A percentile compares a stretch with the other conserved stretches of the same genome.
These are phyloP conservation scores for Trichoderma cornu-damae DNA, from an alignment of 2,329 filamentous ascomycete genomes.

Conservation along the genomic window DNA sequence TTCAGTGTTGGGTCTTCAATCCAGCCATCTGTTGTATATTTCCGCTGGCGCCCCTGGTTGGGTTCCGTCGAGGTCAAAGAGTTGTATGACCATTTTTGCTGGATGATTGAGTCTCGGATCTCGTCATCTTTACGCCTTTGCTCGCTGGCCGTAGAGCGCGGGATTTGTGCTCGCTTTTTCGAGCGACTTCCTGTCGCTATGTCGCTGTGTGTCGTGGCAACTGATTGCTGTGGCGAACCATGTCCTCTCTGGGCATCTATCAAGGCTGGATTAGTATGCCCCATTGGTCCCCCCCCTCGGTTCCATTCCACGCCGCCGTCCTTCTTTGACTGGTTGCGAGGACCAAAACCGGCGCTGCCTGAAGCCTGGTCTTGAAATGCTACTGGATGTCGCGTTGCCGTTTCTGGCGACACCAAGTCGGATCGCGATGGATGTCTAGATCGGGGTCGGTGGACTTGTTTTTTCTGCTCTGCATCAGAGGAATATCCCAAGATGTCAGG, in stretches of 20 bases:
- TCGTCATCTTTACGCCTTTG: conserved; percentile 15
- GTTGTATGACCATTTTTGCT: conserved; percentile 32
- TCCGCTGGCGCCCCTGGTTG: conserved; percentile 24
- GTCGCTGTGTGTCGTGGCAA: background rate
- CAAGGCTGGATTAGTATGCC: background rate
- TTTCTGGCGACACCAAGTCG: background rate
- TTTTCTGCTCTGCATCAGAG: background rate
- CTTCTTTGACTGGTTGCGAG: background rate
- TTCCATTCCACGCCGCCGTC: background rate
- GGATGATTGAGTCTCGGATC: conserved; percentile 18
- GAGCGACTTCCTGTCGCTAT: background rate
- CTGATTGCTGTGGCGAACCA: background rate
- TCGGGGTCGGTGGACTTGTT: background rate
- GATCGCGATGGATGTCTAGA: background rate
- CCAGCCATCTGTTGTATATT: conserved; percentile 26
- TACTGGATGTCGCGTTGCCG: background rate
- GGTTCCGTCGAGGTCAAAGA: conserved; percentile 17
- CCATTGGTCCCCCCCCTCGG: background rate
- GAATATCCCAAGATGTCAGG: background rate
- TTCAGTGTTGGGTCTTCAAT: conserved; percentile 19
- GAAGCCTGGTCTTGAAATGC: background rate
- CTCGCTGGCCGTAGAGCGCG: background rate
- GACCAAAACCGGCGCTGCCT: background rate
- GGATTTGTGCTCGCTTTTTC: background rate
- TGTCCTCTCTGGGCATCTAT: background rate